These are phyloP conservation scores for Boletus subparvulus DNA, from an alignment of 768 basidiomycete species.

Conservation along the genomic window DNA sequence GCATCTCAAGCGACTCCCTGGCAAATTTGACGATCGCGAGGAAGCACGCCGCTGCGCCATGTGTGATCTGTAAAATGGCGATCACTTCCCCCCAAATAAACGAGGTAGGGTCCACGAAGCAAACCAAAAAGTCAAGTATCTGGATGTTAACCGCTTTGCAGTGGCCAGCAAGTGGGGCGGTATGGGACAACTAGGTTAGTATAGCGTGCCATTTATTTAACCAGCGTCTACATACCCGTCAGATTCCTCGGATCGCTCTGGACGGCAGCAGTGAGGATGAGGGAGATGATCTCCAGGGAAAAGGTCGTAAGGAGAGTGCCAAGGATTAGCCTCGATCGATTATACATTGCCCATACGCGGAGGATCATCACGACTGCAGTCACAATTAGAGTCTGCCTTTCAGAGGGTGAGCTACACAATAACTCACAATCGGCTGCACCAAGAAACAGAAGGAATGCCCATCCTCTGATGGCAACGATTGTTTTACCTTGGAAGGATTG, in stretches of 20 bases:
- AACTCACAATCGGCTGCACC: not conserved
- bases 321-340: not conserved
- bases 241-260: not conserved
- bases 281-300: not conserved
- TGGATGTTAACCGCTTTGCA: not conserved
- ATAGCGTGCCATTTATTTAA: too few species aligned
- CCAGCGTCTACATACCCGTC: not conserved
- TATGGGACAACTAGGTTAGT: not conserved
- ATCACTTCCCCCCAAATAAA: not conserved
- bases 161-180: not conserved
- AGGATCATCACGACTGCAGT: not conserved
- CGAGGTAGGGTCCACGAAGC: not conserved
- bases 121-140: not conserved
- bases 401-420: not conserved
- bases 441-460: not conserved
- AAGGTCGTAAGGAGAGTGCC: not conserved
- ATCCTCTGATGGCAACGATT: not conserved
- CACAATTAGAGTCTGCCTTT: not conserved
- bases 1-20: not conserved
- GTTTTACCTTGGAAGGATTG: not conserved
- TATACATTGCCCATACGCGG: slow-evolving; percentile 2
- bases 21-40: not conserved
- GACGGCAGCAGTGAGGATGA: not conserved
- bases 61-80: not conserved
- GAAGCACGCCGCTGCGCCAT: not conserved